Percentiles rank a stretch among this genome's conserved stretches.
Conservation (phyloP, 768 basidiomycete genomes). For the Termitomyces sp. region DNA sequence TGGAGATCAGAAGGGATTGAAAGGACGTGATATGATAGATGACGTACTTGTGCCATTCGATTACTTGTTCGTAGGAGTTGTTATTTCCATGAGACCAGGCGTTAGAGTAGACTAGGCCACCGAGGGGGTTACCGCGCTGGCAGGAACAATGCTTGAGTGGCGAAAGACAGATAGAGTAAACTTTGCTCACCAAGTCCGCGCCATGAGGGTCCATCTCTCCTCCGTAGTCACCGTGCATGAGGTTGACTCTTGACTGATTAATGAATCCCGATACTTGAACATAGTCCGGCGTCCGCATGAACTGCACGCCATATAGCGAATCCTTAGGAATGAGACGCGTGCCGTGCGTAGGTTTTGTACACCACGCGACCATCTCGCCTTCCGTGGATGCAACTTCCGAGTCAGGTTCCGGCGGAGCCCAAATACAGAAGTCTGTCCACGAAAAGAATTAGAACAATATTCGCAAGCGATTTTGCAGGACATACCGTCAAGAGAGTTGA, state of each 20-base stretch:
- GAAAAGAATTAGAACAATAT: constrained; percentile 8
- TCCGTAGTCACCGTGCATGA: constrained; percentile 53
- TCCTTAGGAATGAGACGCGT: constrained; percentile 71
- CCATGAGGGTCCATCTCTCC: constrained; percentile 81
- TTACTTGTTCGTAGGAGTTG: constrained; percentile 42
- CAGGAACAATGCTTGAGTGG: neutral
- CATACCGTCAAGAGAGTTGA: constrained; percentile 49
- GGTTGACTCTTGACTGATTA: constrained; percentile 56
- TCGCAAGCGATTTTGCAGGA: neutral
- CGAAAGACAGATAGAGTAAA: neutral
- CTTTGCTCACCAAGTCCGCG: constrained; percentile 44
- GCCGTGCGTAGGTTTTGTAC: constrained; percentile 67
- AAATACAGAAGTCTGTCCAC: constrained; percentile 63
- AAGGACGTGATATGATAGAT: constrained; percentile 17
- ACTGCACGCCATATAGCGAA: constrained; percentile 62
- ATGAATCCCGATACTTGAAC: constrained; percentile 60
- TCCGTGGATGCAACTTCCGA: constrained; percentile 63
- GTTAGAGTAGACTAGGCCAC: constrained; percentile 18
- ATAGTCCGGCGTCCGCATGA: constrained; percentile 56
- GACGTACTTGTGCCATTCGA: constrained; percentile 54
- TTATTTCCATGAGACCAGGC: constrained; percentile 20
- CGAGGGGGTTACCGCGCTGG: constrained; percentile 15
- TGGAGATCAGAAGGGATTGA: constrained; percentile 5
- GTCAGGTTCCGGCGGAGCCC: constrained; percentile 51
- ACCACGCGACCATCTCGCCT: constrained; percentile 72